phyloP scores from a whole-genome alignment of 1,284 basidiomycete species.

The Gomphus sp. region DNA sequence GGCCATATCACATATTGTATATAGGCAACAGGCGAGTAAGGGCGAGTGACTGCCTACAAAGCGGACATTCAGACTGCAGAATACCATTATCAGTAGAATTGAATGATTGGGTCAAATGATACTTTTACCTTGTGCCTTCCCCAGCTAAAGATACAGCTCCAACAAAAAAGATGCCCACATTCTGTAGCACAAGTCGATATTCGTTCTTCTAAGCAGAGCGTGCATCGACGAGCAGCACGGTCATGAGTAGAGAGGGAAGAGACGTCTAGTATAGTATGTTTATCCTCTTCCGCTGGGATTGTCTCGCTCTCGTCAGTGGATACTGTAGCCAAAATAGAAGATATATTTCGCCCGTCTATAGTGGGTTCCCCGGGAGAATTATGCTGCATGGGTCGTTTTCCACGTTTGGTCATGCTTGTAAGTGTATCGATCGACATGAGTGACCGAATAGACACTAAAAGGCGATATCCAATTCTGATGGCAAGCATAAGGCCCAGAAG shows the following conservation, averaged over 20 bases:
- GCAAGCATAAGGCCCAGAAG: slow-evolving; percentile 71
- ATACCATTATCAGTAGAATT: not conserved
- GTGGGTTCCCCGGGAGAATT: slow-evolving; percentile 40
- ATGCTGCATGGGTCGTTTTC: slow-evolving; percentile 18
- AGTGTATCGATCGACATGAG: slow-evolving; percentile 16
- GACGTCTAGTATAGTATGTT: slow-evolving; percentile 55
- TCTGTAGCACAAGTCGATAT: slow-evolving; percentile 80
- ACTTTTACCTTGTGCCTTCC: slow-evolving; percentile 68
- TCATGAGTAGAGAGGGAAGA: slow-evolving; percentile 37
- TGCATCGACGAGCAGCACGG: slow-evolving; percentile 67
- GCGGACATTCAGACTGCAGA: slow-evolving; percentile 71
- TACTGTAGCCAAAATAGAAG: slow-evolving; percentile 43
- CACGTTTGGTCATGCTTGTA: slow-evolving; percentile 20
- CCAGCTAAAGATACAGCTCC: slow-evolving; percentile 88
- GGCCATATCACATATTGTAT: slow-evolving; percentile 60
- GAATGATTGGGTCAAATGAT: not conserved
- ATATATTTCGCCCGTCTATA: slow-evolving; percentile 57
- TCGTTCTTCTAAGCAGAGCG: slow-evolving; percentile 78
- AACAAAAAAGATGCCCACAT: slow-evolving; percentile 92
- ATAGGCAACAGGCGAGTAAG: slow-evolving; percentile 70
- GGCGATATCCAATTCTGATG: slow-evolving; percentile 59
- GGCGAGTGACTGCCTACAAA: slow-evolving; percentile 75
- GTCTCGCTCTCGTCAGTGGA: slow-evolving; percentile 43
- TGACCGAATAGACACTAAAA: slow-evolving; percentile 27
- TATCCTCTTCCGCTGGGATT: slow-evolving; percentile 57